A percentile compares a stretch with the other conserved stretches of the same genome.
phyloP scores from a whole-genome alignment of 1,139 yeast genomes.

The Geotrichum fermentans region DNA sequence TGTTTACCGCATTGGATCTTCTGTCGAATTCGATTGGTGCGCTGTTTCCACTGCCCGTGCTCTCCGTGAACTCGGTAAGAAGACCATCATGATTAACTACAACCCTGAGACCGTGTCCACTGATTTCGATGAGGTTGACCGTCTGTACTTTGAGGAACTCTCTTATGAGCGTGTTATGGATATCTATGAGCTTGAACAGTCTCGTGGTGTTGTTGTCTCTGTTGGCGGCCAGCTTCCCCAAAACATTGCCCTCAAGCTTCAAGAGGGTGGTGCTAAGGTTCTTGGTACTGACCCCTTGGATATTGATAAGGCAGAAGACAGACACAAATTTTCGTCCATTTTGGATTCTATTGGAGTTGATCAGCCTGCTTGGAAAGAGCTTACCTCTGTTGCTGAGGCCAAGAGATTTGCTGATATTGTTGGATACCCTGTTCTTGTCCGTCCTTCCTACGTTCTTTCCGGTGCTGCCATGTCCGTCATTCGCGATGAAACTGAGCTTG shows the following conservation, averaged over 20 bases:
- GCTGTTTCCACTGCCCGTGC: constrained; percentile 95
- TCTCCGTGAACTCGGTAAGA: constrained; percentile 76
- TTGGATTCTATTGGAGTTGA: constrained; percentile 94
- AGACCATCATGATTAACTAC: constrained; percentile 95
- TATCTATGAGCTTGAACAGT: constrained; percentile 87
- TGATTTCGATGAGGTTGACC: constrained; percentile 96
- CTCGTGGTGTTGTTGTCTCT: constrained; percentile 89
- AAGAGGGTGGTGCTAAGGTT: constrained; percentile 91
- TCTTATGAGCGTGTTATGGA: constrained; percentile 93
- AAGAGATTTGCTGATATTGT: constrained; percentile 88
- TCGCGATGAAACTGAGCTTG: constrained; percentile 83
- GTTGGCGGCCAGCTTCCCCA: constrained; percentile 99
- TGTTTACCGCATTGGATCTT: constrained; percentile 90
- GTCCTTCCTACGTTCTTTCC: constrained; percentile 95
- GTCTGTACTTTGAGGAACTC: constrained; percentile 93
- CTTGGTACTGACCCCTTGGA: constrained; percentile 96
- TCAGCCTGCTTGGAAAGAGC: constrained; percentile 99
- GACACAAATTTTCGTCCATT: constrained; percentile 97
- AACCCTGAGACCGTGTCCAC: constrained; percentile 98
- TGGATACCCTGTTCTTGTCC: constrained; percentile 90
- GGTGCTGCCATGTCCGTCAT: constrained; percentile 99
- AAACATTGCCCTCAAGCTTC: constrained; percentile 89
- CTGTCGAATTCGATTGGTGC: constrained; percentile 95
- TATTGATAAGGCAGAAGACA: constrained; percentile 97
- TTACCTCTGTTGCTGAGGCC: constrained; percentile 90